Evolutionary conservation across 805 yeast species (phyloP), one percentile per base, ranked within the genome.

Genomic region (Candida taoyuanica): DNA sequence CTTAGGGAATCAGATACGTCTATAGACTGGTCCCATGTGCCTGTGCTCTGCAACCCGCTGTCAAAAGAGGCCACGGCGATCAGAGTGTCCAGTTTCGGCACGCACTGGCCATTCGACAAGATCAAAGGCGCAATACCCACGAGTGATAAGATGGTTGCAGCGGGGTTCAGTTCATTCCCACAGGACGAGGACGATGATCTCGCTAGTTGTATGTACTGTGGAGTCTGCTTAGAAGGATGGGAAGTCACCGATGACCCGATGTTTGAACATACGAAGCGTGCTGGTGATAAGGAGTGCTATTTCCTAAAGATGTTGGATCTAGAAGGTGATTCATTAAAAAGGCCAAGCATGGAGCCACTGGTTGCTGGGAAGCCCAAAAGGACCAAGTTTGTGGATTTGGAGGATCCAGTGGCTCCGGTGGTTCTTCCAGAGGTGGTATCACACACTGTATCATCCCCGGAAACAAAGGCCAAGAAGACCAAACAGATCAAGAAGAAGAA

Each of bases 181-280:
- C 45, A 55, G 19, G 60, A 65, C 3, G 52, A 53, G n/a, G 65
- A 63, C 26, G 77, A 71, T 36, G 83, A 79, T 53, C 67, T 73
- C 19, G 76, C 77, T 1, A 63, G 74, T 3, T 85, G 95, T 55
- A 65, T 74, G 46, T 76, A 75, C 52, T 85, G 95, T 58, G 74
- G 73, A 9, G 62, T 72, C 15, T 71, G 81, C 1, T 60, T 75
- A 13, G 83, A 82, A 37, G 88, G 87, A 3, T 85, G 94, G 94
- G 84, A 74, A 41, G 54, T 59, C 1, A 68, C 63, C 3, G 93
- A 85, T 58, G 76, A 73, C 41, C 91, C 89, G 0, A 42, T 69
- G 7, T 64, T 48, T 13, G 87, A 78, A 46, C 93, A 84, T 52
- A 44, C 52, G n/a, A 57, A 61, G 37, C 54, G 73, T 34, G 57